Evolutionary conservation across 768 basidiomycete species (phyloP).

Genomic region (Austroboletus eburneus): DNA sequence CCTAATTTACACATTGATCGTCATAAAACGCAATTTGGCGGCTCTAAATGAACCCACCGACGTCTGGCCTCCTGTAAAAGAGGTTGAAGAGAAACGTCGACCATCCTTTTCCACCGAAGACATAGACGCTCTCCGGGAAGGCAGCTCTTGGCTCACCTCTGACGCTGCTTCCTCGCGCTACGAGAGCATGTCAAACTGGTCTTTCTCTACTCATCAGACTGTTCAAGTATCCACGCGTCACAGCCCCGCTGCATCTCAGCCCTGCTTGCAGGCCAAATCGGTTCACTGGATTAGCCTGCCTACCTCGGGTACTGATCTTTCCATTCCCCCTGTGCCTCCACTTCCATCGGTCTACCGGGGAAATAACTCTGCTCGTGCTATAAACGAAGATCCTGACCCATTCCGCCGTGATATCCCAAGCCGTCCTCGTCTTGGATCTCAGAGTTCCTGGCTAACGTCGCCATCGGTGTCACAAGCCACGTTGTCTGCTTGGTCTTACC

Average conservation of each 20-base stretch:
- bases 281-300: slow-evolving; percentile 59
- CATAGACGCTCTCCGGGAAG: slow-evolving; percentile 67
- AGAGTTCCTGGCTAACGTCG: slow-evolving; percentile 73
- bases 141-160: slow-evolving; percentile 80
- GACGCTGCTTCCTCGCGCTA: slow-evolving; percentile 48
- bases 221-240: slow-evolving; percentile 17
- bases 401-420: slow-evolving; percentile 54
- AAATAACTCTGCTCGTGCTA: slow-evolving; percentile 34
- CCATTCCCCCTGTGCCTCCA: slow-evolving; percentile 52
- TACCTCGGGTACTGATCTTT: slow-evolving; percentile 38
- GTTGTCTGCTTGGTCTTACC: slow-evolving; percentile 66
- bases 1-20: slow-evolving; percentile 57
- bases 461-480: slow-evolving; percentile 54
- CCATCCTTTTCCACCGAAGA: slow-evolving; percentile 70
- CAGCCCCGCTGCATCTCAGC: slow-evolving; percentile 24
- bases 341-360: slow-evolving; percentile 58
- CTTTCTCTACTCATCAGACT: slow-evolving; percentile 66
- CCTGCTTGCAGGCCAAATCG: slow-evolving; percentile 44
- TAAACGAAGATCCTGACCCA: slow-evolving; percentile 53
- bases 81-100: slow-evolving; percentile 50
- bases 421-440: slow-evolving; percentile 55
- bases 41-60: slow-evolving; percentile 48
- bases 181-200: slow-evolving; percentile 64
- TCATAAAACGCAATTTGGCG: slow-evolving; percentile 62
- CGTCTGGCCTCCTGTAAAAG: slow-evolving; percentile 56